Conservation (phyloP, 2,329 filamentous ascomycete genomes). For the Exophiala xenobiotica region DNA sequence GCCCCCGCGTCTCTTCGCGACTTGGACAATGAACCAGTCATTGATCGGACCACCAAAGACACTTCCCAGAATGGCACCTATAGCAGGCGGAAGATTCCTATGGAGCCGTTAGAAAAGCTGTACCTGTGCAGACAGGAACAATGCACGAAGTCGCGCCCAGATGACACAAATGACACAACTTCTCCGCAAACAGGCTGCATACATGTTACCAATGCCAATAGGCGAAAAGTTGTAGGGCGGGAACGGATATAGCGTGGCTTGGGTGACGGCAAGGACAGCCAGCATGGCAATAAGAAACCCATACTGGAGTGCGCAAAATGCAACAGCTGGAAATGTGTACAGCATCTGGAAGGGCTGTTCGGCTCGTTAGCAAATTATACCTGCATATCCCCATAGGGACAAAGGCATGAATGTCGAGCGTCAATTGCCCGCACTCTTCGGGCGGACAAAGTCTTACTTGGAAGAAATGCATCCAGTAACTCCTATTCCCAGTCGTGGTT, state of each 20-base stretch:
- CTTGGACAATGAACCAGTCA: constrained; percentile 42
- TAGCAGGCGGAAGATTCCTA: constrained; percentile 38
- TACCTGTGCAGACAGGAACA: too few species aligned
- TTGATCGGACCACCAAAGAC: constrained; percentile 43
- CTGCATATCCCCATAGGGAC: too few species aligned
- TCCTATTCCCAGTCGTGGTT: constrained; percentile 29
- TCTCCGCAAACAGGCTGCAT: too few species aligned
- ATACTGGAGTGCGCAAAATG: constrained; percentile 44
- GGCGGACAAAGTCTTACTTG: constrained; percentile 6
- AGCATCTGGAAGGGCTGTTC: constrained; percentile 35
- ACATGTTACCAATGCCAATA: constrained; percentile 32
- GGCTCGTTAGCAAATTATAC: not conserved
- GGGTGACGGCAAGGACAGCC: constrained; percentile 34
- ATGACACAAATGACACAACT: too few species aligned
- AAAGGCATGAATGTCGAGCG: too few species aligned
- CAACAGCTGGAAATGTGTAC: constrained; percentile 40
- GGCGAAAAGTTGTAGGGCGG: constrained; percentile 37
- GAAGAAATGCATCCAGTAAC: constrained; percentile 35
- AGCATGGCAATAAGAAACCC: constrained; percentile 41
- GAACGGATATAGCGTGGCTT: constrained; percentile 39
- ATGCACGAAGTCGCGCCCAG: too few species aligned
- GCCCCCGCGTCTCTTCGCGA: constrained; percentile 47
- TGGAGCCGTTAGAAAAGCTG: too few species aligned
- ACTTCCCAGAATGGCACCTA: constrained; percentile 43
- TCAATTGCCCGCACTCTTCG: too few species aligned